Conservation (phyloP, 2,329 filamentous ascomycete genomes). For the Xylaria sp. region DNA sequence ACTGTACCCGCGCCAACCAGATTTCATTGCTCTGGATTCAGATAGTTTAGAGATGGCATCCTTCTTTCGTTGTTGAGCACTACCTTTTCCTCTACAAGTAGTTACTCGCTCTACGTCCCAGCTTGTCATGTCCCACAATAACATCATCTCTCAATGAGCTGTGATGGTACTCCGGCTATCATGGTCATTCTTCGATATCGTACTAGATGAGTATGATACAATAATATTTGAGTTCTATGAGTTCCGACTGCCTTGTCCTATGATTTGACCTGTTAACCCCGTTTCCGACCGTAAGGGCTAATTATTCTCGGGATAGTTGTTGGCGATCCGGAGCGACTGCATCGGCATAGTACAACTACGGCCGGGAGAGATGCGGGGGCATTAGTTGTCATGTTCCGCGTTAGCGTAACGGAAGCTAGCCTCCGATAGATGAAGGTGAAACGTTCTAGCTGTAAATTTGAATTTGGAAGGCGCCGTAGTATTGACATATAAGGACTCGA, state of each 20-base stretch:
- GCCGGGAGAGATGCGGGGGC: background rate
- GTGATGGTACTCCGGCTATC: background rate
- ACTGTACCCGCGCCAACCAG: constrained; percentile 4
- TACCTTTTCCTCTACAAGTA: background rate
- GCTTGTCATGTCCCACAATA: background rate
- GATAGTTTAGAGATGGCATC: background rate
- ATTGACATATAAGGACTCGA: background rate
- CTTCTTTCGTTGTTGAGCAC: background rate
- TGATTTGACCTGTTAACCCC: background rate
- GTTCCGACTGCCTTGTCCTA: background rate
- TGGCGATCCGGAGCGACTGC: background rate
- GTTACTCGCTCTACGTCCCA: background rate
- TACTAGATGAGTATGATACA: background rate
- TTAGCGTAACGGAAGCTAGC: background rate
- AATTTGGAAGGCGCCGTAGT: background rate
- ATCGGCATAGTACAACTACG: background rate
- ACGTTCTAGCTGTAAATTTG: background rate
- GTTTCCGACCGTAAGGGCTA: background rate
- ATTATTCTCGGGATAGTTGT: background rate
- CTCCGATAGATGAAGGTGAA: background rate
- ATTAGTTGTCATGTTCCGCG: background rate
- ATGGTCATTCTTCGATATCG: background rate
- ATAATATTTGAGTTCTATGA: background rate
- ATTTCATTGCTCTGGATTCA: background rate
- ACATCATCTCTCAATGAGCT: background rate